Conservation (phyloP, 148 eudicot genomes). For the Polygonum maritimum region DNA sequence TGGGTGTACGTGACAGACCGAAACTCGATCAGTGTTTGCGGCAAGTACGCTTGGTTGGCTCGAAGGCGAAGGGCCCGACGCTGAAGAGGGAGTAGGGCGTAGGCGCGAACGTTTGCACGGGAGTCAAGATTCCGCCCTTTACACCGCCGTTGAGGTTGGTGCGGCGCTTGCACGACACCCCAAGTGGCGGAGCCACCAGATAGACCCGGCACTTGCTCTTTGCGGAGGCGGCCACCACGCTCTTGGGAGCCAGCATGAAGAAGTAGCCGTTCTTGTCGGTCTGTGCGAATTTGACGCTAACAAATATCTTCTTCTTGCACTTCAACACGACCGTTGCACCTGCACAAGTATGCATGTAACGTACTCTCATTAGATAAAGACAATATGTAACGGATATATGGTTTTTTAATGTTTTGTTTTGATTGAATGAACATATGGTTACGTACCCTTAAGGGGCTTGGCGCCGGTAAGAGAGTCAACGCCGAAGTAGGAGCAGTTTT, state of each 20-base stretch:
- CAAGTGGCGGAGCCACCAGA: background rate
- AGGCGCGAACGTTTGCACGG: conserved; percentile 2
- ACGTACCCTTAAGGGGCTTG: conserved; percentile 45
- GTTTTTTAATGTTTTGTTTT: too few relatives aligned
- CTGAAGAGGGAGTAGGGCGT: conserved; percentile 13
- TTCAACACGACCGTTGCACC: conserved; percentile 27
- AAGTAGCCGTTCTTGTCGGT: conserved; percentile 31
- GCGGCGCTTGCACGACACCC: conserved; percentile 14
- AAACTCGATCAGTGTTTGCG: background rate
- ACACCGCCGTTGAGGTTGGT: conserved; percentile 26
- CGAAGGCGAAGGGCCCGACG: conserved; percentile 36
- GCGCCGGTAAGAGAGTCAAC: conserved; percentile 46
- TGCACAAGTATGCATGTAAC: background rate
- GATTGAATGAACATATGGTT: background rate
- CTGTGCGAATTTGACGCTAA: conserved; percentile 3
- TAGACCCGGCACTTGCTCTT: conserved; percentile 26
- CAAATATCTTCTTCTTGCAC: conserved; percentile 19
- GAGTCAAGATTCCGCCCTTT: conserved; percentile 15
- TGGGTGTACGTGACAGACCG: conserved; percentile 6
- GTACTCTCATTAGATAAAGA: too few relatives aligned
- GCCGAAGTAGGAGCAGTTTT: conserved; percentile 53
- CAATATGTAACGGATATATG: too few relatives aligned
- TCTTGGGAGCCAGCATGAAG: conserved; percentile 21
- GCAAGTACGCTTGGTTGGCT: conserved; percentile 18
- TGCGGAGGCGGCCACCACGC: conserved; percentile 15